Evolutionary conservation across 1,139 yeast genomes (phyloP).

Genomic region (Arxiozyma slooffiae): DNA sequence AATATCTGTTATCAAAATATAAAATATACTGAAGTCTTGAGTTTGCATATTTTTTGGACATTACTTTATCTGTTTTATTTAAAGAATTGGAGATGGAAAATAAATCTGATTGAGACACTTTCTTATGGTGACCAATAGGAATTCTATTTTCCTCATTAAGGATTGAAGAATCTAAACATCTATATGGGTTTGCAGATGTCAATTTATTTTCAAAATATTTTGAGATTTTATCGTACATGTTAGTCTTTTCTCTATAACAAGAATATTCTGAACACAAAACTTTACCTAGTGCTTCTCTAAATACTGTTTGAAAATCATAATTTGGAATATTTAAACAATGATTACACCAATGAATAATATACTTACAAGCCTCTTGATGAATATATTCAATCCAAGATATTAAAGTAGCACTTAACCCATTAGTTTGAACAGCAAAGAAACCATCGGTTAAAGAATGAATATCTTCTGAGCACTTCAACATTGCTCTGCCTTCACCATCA

Average conservation of each 20-base stretch:
- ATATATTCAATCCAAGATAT: constrained; percentile 39
- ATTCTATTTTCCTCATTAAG: constrained; percentile 18
- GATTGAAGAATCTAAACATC: constrained; percentile 23
- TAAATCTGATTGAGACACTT: constrained; percentile 30
- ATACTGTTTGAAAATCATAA: constrained; percentile 28
- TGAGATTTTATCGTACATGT: constrained; percentile 17
- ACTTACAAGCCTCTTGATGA: constrained; percentile 39
- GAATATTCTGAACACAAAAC: constrained; percentile 21
- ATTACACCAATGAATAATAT: constrained; percentile 43
- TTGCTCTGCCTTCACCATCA: constrained; percentile 33
- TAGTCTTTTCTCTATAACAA: constrained; percentile 11
- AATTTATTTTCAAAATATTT: constrained; percentile 18
- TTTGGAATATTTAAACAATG: constrained; percentile 35
- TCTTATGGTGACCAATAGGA: constrained; percentile 29
- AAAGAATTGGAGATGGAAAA: constrained; percentile 37
- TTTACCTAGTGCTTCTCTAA: constrained; percentile 31
- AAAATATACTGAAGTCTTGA: constrained; percentile 46
- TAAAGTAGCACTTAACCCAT: constrained; percentile 51
- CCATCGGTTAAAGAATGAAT: constrained; percentile 27
- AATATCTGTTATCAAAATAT: constrained; percentile 47
- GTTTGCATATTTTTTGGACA: constrained; percentile 31
- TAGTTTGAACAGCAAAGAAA: constrained; percentile 34
- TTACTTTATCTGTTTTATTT: constrained; percentile 13
- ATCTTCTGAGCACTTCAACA: constrained; percentile 24
- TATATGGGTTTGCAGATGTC: constrained; percentile 16